These are phyloP conservation scores for Stereum hirsutum DNA, from an alignment of 1,284 basidiomycete species.

Conservation along the genomic window DNA sequence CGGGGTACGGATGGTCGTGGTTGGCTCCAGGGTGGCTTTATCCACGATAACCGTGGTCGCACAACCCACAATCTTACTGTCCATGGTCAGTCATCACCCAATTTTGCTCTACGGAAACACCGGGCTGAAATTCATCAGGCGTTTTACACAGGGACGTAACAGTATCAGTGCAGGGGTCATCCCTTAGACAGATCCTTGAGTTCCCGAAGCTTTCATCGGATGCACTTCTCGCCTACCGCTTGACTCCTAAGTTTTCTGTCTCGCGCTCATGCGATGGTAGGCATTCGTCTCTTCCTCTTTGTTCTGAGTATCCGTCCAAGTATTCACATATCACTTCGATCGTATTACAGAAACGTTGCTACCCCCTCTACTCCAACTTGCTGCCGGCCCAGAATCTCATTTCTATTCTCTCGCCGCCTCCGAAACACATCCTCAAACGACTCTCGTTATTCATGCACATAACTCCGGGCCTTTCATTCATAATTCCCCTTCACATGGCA, in stretches of 20 bases:
- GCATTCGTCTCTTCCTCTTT: not conserved
- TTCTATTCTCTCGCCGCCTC: slow-evolving; percentile 43
- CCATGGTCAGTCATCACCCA: not conserved
- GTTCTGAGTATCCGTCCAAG: not conserved
- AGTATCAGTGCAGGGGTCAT: slow-evolving; percentile 25
- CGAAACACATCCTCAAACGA: slow-evolving; percentile 14
- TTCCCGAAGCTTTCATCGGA: slow-evolving; percentile 37
- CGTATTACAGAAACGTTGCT: slow-evolving; percentile 32
- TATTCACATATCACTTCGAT: slow-evolving; percentile 4
- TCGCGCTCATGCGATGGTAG: slow-evolving; percentile 16
- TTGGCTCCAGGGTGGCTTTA: slow-evolving; percentile 57
- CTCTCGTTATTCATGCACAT: slow-evolving; percentile 66
- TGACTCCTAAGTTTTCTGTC: slow-evolving; percentile 22
- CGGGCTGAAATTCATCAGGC: not conserved
- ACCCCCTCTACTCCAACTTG: slow-evolving; percentile 49
- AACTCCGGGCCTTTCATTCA: slow-evolving; percentile 54
- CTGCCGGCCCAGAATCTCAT: slow-evolving; percentile 56
- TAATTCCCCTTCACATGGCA: slow-evolving; percentile 14
- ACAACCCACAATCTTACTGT: slow-evolving; percentile 14
- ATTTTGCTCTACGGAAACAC: not conserved
- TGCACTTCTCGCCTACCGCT: slow-evolving; percentile 54
- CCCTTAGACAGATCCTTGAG: slow-evolving; percentile 18
- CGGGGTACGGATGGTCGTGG: slow-evolving; percentile 42
- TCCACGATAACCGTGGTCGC: slow-evolving; percentile 13
- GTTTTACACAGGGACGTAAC: not conserved